Evolutionary conservation across 2,329 filamentous ascomycete genomes (phyloP).

Genomic region (Ascocoryne sarcoides): DNA sequence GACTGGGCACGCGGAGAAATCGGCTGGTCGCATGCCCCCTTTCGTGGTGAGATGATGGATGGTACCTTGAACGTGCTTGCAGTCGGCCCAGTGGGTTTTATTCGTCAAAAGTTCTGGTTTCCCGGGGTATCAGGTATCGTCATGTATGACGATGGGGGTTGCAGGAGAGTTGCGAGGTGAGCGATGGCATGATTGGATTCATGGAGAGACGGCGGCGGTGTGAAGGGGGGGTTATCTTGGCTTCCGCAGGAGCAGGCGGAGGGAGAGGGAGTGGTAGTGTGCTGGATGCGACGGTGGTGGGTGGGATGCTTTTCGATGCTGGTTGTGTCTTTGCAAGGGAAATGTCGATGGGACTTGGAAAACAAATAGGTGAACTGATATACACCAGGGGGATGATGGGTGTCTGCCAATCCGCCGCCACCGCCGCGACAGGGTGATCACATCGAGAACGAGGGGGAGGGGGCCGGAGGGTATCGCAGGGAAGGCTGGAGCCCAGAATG

Average conservation of each 20-base stretch:
- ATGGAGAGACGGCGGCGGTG: conserved; percentile 11
- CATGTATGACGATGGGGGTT: conserved; percentile 5
- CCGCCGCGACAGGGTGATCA: neutral
- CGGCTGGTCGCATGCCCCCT: conserved; percentile 17
- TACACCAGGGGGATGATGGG: conserved; percentile 8
- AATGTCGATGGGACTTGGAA: conserved; percentile 5
- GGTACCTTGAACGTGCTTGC: conserved; percentile 12
- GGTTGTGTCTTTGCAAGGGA: neutral
- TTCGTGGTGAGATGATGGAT: conserved; percentile 13
- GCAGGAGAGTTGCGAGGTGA: conserved; percentile 10
- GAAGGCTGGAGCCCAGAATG: neutral
- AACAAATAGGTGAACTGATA: conserved; percentile 14
- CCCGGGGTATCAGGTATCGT: neutral
- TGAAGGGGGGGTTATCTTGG: conserved; percentile 7
- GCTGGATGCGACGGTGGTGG: conserved; percentile 3
- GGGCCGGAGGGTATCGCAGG: too few species aligned
- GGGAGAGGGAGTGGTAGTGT: conserved; percentile 4
- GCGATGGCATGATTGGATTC: conserved; percentile 6
- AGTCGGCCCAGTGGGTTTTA: too few species aligned
- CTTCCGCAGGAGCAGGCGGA: conserved; percentile 5
- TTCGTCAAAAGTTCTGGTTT: too few species aligned
- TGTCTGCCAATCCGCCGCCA: neutral
- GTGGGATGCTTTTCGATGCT: neutral
- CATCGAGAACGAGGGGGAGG: too few species aligned
- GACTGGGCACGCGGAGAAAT: too few species aligned